Evolutionary conservation across 2,329 filamentous ascomycete species (phyloP), one percentile per base, ranked within the genome.

Genomic region (Aspergillus tanneri): DNA sequence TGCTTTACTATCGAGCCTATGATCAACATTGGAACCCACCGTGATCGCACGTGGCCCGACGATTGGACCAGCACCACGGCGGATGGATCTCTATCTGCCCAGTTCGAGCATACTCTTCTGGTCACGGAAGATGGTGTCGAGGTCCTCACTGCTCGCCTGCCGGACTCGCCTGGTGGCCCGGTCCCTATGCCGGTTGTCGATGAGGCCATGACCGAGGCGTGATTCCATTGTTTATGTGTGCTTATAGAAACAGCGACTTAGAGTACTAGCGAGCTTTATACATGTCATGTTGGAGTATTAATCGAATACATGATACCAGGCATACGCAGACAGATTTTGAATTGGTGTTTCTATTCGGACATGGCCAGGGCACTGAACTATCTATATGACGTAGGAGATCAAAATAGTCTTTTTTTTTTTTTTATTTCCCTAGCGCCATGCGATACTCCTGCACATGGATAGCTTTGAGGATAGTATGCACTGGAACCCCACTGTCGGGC

Each of bases 1-100:
- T 96, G 90, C 56, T 99, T 99, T 64, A 99, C 93, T 0, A 99
- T 99, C 53, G 93, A 99, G 74, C 93, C 93, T 12, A 99, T 99
- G 93, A 91, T 99, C 67, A 90, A 90, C 32, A 71, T 96, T 46
- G 93, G 93, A 49, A 91, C 88, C 52, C 88, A 96, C 71, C 84
- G 84, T 54, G 93, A 99, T 66, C 87, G 93, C 68, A 97, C 90
- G 0, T 99, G 93, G 93, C 93, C 93, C 0, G 93, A 99, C 68
- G 90, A 97, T 75, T 99, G 93, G 93, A 99, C 93, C 1, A 96
- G 90, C 71, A 88, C 89, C 4, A 99, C 93, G 0, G 82, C 85
- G 47, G 93, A 99, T 67, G 93, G 93, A 42, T 88, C 87, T 71
- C 78, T 83, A 66, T 96, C 91, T 12, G 93, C 93, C 8, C 93